Conservation (phyloP, 768 basidiomycete genomes). For the Lactarius pseudohatsudake region DNA sequence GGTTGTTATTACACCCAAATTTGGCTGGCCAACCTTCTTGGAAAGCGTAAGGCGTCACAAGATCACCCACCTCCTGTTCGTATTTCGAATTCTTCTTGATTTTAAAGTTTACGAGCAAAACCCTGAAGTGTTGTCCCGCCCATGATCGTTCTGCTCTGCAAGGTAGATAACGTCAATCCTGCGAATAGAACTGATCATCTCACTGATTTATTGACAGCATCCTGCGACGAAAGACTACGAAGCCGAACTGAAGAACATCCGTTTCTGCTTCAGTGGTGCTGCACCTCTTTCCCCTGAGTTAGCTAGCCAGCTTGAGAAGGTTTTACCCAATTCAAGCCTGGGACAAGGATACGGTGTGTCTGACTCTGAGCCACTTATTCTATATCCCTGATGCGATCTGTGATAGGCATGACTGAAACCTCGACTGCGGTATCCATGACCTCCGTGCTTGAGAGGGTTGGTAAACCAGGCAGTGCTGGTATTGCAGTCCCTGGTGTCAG, state of each 20-base stretch:
- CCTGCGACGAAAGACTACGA: conserved; percentile 35
- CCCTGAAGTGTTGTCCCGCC: conserved; percentile 33
- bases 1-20: conserved; percentile 38
- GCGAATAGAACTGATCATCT: not conserved
- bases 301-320: conserved; percentile 45
- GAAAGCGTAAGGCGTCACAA: conserved; percentile 37
- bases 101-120: not conserved
- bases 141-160: conserved; percentile 36
- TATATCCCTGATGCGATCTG: not conserved
- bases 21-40: conserved; percentile 38
- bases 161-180: conserved; percentile 26
- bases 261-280: conserved; percentile 36
- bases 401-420: conserved; percentile 69
- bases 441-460: conserved; percentile 47
- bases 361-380: not conserved
- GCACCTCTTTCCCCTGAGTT: conserved; percentile 39
- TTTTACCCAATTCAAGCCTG: conserved; percentile 55
- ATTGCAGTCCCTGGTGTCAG: conserved; percentile 51
- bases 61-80: conserved; percentile 39
- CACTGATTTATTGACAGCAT: conserved; percentile 27
- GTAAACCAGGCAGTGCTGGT: conserved; percentile 52
- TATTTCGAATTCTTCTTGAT: not conserved
- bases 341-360: conserved; percentile 58
- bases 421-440: conserved; percentile 53
- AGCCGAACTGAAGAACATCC: conserved; percentile 32